phyloP scores from a whole-genome alignment of 306 rosid species.

The Fagus sylvatica region DNA sequence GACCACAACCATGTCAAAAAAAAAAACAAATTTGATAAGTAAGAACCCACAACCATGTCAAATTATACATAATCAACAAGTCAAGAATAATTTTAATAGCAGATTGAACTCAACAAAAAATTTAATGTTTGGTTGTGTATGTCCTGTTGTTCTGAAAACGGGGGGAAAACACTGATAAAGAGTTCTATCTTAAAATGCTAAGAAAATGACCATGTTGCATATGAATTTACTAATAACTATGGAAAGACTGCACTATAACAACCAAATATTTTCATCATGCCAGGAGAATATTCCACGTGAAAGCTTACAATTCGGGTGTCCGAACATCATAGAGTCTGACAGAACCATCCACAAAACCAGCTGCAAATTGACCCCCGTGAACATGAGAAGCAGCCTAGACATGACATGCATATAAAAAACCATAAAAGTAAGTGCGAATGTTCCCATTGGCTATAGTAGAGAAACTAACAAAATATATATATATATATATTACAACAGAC shows the following conservation, averaged over 20 bases:
- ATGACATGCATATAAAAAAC: not conserved
- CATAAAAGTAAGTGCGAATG: not conserved
- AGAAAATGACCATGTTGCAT: not conserved
- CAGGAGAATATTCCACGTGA: not conserved
- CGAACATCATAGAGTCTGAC: conserved; percentile 87
- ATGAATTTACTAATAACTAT: not conserved
- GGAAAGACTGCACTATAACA: not conserved
- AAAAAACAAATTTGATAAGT: not conserved
- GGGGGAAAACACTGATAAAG: not conserved
- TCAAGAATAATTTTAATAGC: not conserved
- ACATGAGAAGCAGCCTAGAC: conserved; percentile 94
- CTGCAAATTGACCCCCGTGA: conserved; percentile 91
- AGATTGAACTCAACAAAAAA: not conserved
- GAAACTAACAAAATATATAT: not conserved
- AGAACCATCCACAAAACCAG: conserved; percentile 93
- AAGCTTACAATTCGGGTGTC: conserved; percentile 79
- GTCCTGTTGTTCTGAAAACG: not conserved
- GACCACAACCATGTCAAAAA: not conserved
- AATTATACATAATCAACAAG: too few relatives aligned
- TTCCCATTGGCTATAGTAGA: not conserved
- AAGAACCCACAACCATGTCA: not conserved
- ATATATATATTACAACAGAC: not conserved
- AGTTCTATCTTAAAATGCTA: not conserved
- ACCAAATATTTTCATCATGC: not conserved
- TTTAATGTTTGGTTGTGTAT: not conserved